Conservation (phyloP, 441 rosid species). For the Populus hybrid region DNA sequence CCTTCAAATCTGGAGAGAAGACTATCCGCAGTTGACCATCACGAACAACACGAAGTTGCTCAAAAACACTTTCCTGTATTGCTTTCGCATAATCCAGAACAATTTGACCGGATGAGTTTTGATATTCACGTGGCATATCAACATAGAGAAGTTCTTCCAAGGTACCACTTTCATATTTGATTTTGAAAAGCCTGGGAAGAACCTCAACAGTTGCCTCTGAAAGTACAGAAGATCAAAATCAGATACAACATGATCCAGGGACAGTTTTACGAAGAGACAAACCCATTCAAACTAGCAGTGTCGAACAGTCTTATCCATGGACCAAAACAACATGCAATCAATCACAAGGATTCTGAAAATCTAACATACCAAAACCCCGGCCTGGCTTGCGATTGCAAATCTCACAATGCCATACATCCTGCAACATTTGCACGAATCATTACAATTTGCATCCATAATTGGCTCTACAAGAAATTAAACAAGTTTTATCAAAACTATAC, state of each 20-base stretch:
- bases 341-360: slow-evolving; percentile 1
- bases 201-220: slow-evolving; percentile 98
- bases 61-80: slow-evolving; percentile 97
- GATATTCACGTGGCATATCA: slow-evolving; percentile 97
- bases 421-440: slow-evolving; percentile 29
- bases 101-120: slow-evolving; percentile 89
- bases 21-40: slow-evolving; percentile 96
- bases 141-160: slow-evolving; percentile 92
- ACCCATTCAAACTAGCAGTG: slow-evolving; percentile 1
- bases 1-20: slow-evolving; percentile 95
- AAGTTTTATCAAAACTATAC: neutral
- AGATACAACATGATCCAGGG: slow-evolving; percentile 5
- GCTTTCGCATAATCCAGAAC: slow-evolving; percentile 97
- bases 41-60: slow-evolving; percentile 97
- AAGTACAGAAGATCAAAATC: slow-evolving; percentile 25
- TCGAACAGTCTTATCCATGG: neutral
- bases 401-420: slow-evolving; percentile 99
- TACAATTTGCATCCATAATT: slow-evolving; percentile 14
- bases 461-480: slow-evolving; percentile 1
- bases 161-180: slow-evolving; percentile 98
- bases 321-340: neutral
- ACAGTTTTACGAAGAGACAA: neutral
- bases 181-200: slow-evolving; percentile 96
- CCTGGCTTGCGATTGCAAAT: slow-evolving; percentile 98
- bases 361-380: slow-evolving; percentile 89